Percentiles rank a stretch among this genome's conserved stretches.
phyloP scores from a whole-genome alignment of 805 yeast genomes.

The Wickerhamiella dianesei region DNA sequence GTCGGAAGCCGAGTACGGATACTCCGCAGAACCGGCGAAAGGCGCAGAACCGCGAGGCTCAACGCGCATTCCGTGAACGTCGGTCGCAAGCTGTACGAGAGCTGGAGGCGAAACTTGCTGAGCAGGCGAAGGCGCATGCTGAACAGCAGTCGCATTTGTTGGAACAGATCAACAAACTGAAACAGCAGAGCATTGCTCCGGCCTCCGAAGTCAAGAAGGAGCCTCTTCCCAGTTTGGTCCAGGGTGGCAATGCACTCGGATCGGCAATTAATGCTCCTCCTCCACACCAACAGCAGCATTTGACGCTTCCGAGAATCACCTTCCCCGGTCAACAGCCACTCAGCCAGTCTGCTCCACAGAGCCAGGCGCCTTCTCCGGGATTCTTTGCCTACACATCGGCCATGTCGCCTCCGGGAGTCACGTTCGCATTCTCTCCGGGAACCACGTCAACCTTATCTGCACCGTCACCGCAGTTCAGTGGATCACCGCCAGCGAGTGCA shows the following conservation, averaged over 20 bases:
- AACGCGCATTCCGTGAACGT: conserved; percentile 61
- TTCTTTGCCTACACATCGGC: not conserved
- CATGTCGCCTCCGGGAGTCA: not conserved
- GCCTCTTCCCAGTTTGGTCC: not conserved
- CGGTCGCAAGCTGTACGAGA: conserved; percentile 45
- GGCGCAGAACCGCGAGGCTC: conserved; percentile 70
- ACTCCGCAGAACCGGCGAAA: conserved; percentile 50
- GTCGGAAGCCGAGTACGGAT: conserved; percentile 50
- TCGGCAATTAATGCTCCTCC: not conserved
- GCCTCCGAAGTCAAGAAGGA: conserved; percentile 5
- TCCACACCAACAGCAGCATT: not conserved
- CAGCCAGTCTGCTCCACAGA: not conserved
- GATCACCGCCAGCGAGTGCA: not conserved
- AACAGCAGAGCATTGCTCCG: conserved; percentile 32
- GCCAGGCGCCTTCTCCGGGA: not conserved
- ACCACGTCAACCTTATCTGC: not conserved
- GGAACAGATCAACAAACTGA: conserved; percentile 49
- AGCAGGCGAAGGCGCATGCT: conserved; percentile 58
- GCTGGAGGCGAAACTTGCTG: conserved; percentile 82
- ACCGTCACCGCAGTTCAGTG: not conserved
- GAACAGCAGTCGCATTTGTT: conserved; percentile 76
- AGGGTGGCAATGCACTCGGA: not conserved
- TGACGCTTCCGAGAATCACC: not conserved
- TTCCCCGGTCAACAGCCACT: conserved; percentile 2
- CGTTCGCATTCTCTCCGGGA: not conserved